Base-by-base conservation (phyloP, 2,329 filamentous ascomycete species). In the Verticillium nubilum region DNA sequence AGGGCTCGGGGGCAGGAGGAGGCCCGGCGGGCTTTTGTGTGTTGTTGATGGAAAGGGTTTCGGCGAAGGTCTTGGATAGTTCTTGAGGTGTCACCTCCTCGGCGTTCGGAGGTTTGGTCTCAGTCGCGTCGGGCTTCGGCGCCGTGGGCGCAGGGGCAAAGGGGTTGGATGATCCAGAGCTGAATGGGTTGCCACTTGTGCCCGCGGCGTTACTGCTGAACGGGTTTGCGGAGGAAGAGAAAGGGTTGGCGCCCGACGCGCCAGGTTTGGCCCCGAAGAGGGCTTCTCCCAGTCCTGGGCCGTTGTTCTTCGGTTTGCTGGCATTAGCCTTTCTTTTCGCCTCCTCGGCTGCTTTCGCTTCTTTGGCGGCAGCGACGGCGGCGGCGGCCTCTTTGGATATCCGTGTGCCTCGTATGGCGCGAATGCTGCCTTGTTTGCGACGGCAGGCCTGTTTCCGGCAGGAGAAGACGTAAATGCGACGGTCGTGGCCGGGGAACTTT, bases 381-480 rank as follows among this genome's bases (percentile, higher is more conserved):
- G 63, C 64, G 3, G 69, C 69, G 1, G 74, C 76, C 19, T 78
- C 75, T 28, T 74, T 72, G 66, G 79, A 78, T 23, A 86, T 74
- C 28, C 86, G 83, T 19, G 91, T 80, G 3, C 87, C 90, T 61
- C 94, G 81, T 47, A 97, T 70, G 1, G 83, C 90, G 28, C 93
- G 84, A 60, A 97, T 82, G 70, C 90, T 94, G 1, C 95, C 95
- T 23, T 88, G 83, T 68, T 92, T 94, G 63, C 93, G 83, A 67
- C 90, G 85, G 71, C 95, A 99, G 12, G 85, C 79, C 72, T 90
- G 91, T 65, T 85, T 83, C 61, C 86, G 84, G 73, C 95, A 99
- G 19, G 85, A 85, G 72, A 96, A 92, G 13, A 99, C 80, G 69
- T 97, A 98, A 19, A 99, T 72, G 62, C 94, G 86, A 66, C 95